phyloP scores from a whole-genome alignment of 2,329 filamentous ascomycete species.

The Ophiognomonia clavigignenti-juglandacearum region DNA sequence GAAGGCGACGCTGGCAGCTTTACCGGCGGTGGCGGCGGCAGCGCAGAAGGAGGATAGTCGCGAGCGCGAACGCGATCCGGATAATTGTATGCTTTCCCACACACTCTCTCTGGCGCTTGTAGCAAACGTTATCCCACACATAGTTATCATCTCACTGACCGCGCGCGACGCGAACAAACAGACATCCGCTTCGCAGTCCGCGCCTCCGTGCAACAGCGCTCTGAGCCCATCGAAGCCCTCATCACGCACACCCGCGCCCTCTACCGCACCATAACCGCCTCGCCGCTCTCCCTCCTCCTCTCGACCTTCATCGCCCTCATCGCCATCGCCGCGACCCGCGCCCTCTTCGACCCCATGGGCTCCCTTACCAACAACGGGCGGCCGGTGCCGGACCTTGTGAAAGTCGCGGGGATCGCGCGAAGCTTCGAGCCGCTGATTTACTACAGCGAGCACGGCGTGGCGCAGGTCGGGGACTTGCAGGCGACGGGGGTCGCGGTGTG shows the following conservation, averaged over 20 bases:
- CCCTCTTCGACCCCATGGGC: constrained; percentile 66
- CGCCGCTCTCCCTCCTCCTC: constrained; percentile 62
- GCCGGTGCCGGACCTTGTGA: constrained; percentile 79
- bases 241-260: constrained; percentile 60
- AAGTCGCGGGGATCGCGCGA: constrained; percentile 82
- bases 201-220: constrained; percentile 82
- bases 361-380: constrained; percentile 35
- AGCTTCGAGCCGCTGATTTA: constrained; percentile 93
- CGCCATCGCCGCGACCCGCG: constrained; percentile 59
- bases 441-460: constrained; percentile 84
- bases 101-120: neutral
- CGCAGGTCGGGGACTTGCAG: constrained; percentile 82
- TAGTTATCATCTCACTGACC: neutral
- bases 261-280: constrained; percentile 59
- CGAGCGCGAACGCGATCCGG: too few species aligned
- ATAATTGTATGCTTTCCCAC: constrained; percentile 45
- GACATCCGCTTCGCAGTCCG: constrained; percentile 85
- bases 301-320: constrained; percentile 59
- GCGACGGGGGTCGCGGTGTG: constrained; percentile 90
- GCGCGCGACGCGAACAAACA: too few species aligned
- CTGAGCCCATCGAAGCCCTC: constrained; percentile 74
- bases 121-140: neutral
- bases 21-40: constrained; percentile 19
- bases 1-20: constrained; percentile 25
- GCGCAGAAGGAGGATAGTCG: constrained; percentile 25